A percentile compares a stretch with the other conserved stretches of the same genome.
These are phyloP conservation scores for Saccharomyces hybrid DNA, from an alignment of 1,139 yeast genomes.

Conservation along the genomic window DNA sequence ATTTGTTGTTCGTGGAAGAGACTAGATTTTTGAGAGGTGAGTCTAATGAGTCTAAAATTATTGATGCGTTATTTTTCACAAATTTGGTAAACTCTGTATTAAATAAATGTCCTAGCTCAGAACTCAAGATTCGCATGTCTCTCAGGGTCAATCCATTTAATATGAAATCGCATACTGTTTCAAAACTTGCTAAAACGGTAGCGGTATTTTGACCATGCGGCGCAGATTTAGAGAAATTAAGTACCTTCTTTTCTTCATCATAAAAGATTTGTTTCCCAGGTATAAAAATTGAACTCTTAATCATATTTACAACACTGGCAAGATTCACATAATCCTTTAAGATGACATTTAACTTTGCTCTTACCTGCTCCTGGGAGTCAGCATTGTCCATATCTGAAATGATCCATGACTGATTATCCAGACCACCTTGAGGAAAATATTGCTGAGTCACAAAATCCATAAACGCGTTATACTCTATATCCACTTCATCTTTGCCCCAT, in stretches of 20 bases:
- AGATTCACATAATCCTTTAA: constrained; percentile 13
- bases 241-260: constrained; percentile 1
- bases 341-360: constrained; percentile 12
- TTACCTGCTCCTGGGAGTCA: constrained; percentile 19
- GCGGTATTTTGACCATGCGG: neutral
- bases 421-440: constrained; percentile 14
- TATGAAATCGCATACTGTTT: constrained; percentile 15
- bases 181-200: constrained; percentile 11
- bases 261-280: neutral
- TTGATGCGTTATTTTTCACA: constrained; percentile 19
- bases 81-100: constrained; percentile 20
- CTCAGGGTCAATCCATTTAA: constrained; percentile 3
- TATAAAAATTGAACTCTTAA: constrained; percentile 15
- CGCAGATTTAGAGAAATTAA: neutral
- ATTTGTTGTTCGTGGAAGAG: constrained; percentile 8
- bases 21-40: constrained; percentile 8
- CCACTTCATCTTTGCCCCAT: constrained; percentile 11
- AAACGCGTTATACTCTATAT: constrained; percentile 17
- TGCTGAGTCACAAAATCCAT: constrained; percentile 12
- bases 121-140: constrained; percentile 8
- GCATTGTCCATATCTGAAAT: constrained; percentile 19
- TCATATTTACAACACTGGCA: constrained; percentile 5
- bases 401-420: constrained; percentile 24
- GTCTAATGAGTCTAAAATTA: constrained; percentile 14
- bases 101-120: constrained; percentile 16